Base-by-base conservation (phyloP, 208 protist species). In the Tritrichomonas foetus region DNA sequence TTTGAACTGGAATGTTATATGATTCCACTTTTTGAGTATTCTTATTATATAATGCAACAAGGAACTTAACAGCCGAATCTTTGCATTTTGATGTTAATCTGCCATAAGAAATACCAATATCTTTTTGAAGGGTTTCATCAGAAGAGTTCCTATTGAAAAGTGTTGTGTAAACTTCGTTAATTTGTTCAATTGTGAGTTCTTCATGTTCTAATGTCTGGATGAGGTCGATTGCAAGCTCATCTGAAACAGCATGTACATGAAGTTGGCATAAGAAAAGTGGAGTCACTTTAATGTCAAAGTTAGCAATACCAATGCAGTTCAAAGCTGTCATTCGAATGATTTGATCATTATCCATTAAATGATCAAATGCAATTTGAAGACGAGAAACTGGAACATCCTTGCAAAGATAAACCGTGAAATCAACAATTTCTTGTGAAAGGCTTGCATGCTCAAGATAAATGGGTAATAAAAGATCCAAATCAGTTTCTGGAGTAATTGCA, bases 31-130 rank as follows among this genome's bases (percentile, higher is more conserved):
- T 49, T 61, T 89, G n/a, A 55, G 47, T 57, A 33, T 89, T 89
- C 47, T 89, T 89, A 0, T 53, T 61, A 30, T 89, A 89, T 36
- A 89, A 39, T 8, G 25, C 41, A n/a, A 57, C 57, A 9, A 89
- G 41, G 27, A 53, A 89, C 30, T 57, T 53, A 20, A 57, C 20
- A 22, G 41, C 44, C 11, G 41, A 14, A 61, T 89, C 78, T n/a
- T 53, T 36, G 47, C 57, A 33, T 14, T 89, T 36, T 36, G 16
- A 41, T 47, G 57, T 89, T 30, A 89, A 61, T 3, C 33, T 39
- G 3, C 20, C 78, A 50, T 44, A 89, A 39, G 47, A 57, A 27
- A 89, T n/a, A 89, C 78, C 78, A 39, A 89, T 89, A 89, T 89
- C 47, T 9, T 39, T 53, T 36, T n/a, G 8, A 20, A 89, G 30